Base-by-base conservation (phyloP, 2,329 filamentous ascomycete species). In the Salinomyces thailandicus region DNA sequence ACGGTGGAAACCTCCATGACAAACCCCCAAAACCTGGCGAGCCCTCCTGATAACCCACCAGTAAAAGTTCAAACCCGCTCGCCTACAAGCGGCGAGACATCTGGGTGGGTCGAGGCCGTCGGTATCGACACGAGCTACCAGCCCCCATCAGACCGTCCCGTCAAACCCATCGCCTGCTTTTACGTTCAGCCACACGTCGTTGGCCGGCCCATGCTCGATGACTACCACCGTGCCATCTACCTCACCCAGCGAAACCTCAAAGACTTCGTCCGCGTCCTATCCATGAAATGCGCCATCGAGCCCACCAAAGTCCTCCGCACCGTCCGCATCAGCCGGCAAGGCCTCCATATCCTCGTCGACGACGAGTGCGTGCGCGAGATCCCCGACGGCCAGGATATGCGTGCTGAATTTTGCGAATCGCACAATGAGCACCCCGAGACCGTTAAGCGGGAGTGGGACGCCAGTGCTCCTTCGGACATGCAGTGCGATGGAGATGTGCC, bases 331-430 rank as follows among this genome's bases (percentile, higher is more conserved):
- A 79, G 84, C 28, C 69, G 77, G 11, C 77, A 78, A 45, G 85
- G 85, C 0, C 63, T 95, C 1, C 77, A 86, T 51, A 77, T 96
- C 37, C 76, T 93, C 53, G 73, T 96, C 50, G 91, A 96, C 52
- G 86, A 96, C 53, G 86, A 95, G 44, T 79, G 93, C 32, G 75
- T 96, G 19, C 73, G 74, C 30, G 81, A 89, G 58, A 68, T 96
- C 35, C 74, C 77, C 2, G 91, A 98, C 62, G 87, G 86, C 19
- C 85, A 96, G 59, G 89, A 94, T 53, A 91, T 96, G 81, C 66
- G 72, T 24, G 73, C 73, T 28, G 76, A 81, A 49, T 74, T 79
- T 40, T 71, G 83, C 39, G 79, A 91, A 48, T 68, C 83, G 30
- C 46, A 64, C 38, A 57, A 63, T 33, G 58, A 66, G 35, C 59